phyloP scores from a whole-genome alignment of 176 grass and related monocot species.

The Pontederia paniculata region DNA sequence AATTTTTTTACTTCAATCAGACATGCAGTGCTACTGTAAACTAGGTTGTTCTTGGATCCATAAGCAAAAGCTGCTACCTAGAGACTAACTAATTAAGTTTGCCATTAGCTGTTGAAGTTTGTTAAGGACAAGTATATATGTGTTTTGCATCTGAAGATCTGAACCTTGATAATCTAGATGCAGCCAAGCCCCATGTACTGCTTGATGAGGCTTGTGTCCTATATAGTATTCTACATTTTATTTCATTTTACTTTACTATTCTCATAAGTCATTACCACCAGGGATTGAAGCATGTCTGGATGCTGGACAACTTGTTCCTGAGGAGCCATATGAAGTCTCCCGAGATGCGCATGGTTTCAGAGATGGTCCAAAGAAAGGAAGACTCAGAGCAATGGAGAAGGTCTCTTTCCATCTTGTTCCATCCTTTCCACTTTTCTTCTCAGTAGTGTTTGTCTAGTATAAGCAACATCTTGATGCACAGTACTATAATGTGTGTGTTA shows the following conservation, averaged over 20 bases:
- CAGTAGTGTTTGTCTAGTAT: neutral
- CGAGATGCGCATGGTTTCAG: conserved; percentile 6
- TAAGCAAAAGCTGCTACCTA: too few species aligned
- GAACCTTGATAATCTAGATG: too few species aligned
- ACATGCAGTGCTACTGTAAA: too few species aligned
- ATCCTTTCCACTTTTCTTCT: neutral
- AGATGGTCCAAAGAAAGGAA: conserved; percentile 22
- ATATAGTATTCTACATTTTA: neutral
- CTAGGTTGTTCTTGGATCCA: too few species aligned
- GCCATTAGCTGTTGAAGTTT: too few species aligned
- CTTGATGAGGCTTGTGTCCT: neutral
- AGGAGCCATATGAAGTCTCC: conserved; percentile 19
- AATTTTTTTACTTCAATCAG: too few species aligned
- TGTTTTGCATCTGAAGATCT: too few species aligned
- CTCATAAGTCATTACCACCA: neutral
- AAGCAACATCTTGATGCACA: neutral
- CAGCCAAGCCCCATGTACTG: too few species aligned
- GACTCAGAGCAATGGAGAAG: conserved; percentile 12
- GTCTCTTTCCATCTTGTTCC: neutral
- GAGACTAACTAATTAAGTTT: too few species aligned
- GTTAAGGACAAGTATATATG: too few species aligned
- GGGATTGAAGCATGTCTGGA: conserved; percentile 16
- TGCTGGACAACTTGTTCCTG: neutral
- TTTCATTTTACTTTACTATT: too few species aligned
- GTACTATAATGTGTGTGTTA: neutral